Base-by-base conservation (phyloP, 805 yeast genomes). In the Komagataella phaffii region DNA sequence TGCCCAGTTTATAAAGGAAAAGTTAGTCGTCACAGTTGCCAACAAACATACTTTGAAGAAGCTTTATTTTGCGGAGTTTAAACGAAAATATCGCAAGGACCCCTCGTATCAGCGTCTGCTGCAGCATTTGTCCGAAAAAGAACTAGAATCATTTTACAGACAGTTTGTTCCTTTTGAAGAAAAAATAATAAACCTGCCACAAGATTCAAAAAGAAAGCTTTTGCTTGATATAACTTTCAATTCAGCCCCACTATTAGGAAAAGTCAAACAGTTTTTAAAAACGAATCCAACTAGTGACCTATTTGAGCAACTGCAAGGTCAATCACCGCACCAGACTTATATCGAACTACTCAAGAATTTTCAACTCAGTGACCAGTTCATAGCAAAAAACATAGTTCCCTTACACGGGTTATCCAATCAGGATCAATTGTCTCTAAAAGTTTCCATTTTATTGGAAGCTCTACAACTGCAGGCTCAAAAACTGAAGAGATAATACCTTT, bases 61-160 rank as follows among this genome's bases (percentile, higher is more conserved):
- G n/a, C 47, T 45, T 36, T 61, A 56, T 52, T 64, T 57, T 53
- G 58, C 62, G 10, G 68, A 64, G 23, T 60, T 64, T 52, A 62
- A 60, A 51, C 50, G 65, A 7, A 55, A 56, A 46, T 55, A 49
- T 50, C 54, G 56, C 24, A 48, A 43, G 7, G 46, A 50, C 40
- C 50, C 55, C 3, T 52, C n/a, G 53, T 59, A 50, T 45, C 51
- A 52, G 46, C 24, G 4, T n/a, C 54, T n/a, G 48, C 40, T 30
- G 40, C 40, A 30, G 40, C 45, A 46, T 5, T 30, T 46, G 24
- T 48, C 53, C 5, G 62, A 60, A 23, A 51, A 52, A 46, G 47
- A 45, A 36, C 53, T 55, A n/a, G 59, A 59, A 24, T 49, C 44
- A 2, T 50, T 55, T 7, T 58, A 57, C 54, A 53, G 53, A 48